These are phyloP conservation scores for Ganoderma resinaceum DNA, from an alignment of 1,284 basidiomycete genomes.

Conservation along the genomic window DNA sequence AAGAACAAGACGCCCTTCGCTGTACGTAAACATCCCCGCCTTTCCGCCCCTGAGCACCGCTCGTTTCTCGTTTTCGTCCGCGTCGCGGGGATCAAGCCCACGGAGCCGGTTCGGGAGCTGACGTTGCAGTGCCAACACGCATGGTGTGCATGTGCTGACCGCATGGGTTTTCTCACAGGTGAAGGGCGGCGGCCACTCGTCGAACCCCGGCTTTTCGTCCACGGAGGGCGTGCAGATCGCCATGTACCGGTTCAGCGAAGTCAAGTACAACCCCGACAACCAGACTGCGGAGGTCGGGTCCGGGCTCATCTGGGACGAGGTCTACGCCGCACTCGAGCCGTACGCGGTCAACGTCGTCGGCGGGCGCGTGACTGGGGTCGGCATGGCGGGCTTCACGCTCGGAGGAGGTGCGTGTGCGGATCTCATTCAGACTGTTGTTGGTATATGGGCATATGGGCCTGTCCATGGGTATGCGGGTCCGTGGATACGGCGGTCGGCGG, in stretches of 20 bases:
- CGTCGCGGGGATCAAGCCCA: background rate
- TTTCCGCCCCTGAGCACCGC: background rate
- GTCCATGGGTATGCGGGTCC: background rate
- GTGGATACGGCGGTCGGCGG: background rate
- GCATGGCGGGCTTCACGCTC: slow-evolving; percentile 54
- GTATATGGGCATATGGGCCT: background rate
- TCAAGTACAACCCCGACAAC: slow-evolving; percentile 41
- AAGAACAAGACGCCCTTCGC: slow-evolving; percentile 46
- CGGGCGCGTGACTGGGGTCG: slow-evolving; percentile 47
- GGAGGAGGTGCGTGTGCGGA: slow-evolving; percentile 48
- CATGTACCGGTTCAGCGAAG: slow-evolving; percentile 51
- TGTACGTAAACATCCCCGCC: slow-evolving; percentile 32
- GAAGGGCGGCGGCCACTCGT: slow-evolving; percentile 57
- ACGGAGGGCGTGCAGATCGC: slow-evolving; percentile 59
- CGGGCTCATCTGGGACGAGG: slow-evolving; percentile 56
- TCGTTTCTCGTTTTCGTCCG: background rate
- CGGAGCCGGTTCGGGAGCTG: background rate
- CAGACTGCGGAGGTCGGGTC: slow-evolving; percentile 52
- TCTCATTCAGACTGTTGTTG: background rate
- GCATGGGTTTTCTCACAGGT: slow-evolving; percentile 39
- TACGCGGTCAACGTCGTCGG: slow-evolving; percentile 53
- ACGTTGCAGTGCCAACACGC: too few species aligned
- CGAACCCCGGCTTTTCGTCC: slow-evolving; percentile 57
- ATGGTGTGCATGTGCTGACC: background rate
- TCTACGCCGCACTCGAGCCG: slow-evolving; percentile 50